Evolutionary conservation across 257 asterid species (phyloP).

Genomic region (Mitragyna speciosa): DNA sequence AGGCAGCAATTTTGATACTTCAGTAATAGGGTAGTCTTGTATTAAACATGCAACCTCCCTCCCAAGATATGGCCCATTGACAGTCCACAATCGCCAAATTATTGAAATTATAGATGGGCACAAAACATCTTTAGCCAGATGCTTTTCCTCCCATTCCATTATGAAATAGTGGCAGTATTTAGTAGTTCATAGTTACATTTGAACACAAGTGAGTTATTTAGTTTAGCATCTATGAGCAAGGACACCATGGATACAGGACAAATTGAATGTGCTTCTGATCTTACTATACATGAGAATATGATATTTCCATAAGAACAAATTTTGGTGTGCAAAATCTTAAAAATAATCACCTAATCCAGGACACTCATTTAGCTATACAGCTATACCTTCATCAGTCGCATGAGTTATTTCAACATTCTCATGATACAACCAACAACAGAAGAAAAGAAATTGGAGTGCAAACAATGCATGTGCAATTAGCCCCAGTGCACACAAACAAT

Average conservation of each 20-base stretch:
- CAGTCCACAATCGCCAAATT: not conserved
- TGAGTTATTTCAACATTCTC: no score
- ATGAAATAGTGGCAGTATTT: not conserved
- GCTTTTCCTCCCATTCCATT: not conserved
- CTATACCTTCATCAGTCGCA: no score
- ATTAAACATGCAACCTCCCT: not conserved
- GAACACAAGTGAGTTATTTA: not conserved
- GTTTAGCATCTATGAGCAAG: not conserved
- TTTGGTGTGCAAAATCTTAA: no score
- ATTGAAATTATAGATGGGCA: not conserved
- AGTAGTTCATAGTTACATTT: not conserved
- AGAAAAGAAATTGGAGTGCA: no score
- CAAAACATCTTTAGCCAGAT: not conserved
- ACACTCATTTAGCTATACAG: no score
- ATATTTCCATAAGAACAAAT: not conserved
- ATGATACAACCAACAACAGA: no score
- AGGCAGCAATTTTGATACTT: not conserved
- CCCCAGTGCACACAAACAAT: no score
- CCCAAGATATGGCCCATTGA: not conserved
- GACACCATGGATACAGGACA: not conserved
- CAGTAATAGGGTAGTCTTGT: no score
- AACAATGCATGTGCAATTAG: no score
- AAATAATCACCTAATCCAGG: no score
- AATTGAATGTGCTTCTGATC: not conserved
- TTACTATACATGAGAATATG: not conserved